These are phyloP conservation scores for Candida takata DNA, from an alignment of 805 yeast species.

Conservation along the genomic window DNA sequence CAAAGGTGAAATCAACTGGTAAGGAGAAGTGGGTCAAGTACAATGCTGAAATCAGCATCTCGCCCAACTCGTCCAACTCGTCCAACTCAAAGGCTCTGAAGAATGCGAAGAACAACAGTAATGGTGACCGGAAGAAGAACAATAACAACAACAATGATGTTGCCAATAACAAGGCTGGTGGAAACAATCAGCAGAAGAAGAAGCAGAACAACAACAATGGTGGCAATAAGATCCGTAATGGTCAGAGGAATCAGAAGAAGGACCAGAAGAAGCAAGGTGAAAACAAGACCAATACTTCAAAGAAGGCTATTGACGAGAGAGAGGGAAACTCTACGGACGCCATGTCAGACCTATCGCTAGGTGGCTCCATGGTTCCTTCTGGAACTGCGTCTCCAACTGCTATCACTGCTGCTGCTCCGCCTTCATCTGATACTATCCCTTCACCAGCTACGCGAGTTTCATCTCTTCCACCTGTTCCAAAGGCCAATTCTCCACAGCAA, in stretches of 20 bases:
- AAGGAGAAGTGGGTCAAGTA: slow-evolving; percentile 68
- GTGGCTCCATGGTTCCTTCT: no score
- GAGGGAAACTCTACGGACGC: no score
- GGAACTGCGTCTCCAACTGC: no score
- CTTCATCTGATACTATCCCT: no score
- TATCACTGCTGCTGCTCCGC: no score
- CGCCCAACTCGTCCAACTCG: no score
- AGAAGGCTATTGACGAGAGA: no score
- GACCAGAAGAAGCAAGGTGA: slow-evolving; percentile 1
- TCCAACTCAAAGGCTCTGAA: no score
- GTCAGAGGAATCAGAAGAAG: slow-evolving; percentile 3
- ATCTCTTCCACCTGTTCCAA: no score
- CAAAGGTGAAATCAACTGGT: slow-evolving; percentile 19
- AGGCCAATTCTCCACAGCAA: no score
- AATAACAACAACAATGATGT: not conserved
- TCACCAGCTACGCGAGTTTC: no score
- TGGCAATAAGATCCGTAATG: slow-evolving; percentile 5
- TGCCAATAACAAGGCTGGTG: not conserved
- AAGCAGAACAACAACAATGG: slow-evolving; percentile 2
- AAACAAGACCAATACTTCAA: not conserved
- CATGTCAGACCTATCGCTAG: no score
- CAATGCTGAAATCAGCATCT: slow-evolving; percentile 44
- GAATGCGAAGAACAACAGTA: slow-evolving; percentile 4
- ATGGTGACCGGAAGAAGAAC: not conserved
- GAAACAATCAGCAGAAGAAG: slow-evolving; percentile 1